Percentiles rank a stretch among this genome's conserved stretches.
phyloP scores from a whole-genome alignment of 1,284 basidiomycete species.

The Ceratobasidium sp. region DNA sequence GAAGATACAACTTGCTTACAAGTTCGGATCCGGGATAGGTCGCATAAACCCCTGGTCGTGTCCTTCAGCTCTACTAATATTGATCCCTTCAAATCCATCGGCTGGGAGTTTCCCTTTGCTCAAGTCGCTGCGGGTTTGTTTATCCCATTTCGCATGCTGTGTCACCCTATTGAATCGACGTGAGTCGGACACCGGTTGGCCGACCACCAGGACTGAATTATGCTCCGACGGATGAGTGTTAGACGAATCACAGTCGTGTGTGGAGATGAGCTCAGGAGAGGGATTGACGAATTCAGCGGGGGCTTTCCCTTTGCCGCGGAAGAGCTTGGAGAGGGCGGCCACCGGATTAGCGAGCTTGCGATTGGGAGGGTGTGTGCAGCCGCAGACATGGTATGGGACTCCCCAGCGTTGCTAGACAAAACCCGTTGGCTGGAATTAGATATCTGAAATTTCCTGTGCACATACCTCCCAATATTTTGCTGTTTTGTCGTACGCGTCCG shows the following conservation, averaged over 20 bases:
- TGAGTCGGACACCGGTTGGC: conserved; percentile 27
- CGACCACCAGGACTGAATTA: conserved; percentile 49
- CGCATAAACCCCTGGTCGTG: conserved; percentile 31
- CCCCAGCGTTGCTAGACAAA: conserved; percentile 30
- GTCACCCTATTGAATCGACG: not conserved
- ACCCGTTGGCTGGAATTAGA: not conserved
- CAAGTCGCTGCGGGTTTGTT: conserved; percentile 5
- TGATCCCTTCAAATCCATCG: conserved; percentile 33
- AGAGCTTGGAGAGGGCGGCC: conserved; percentile 19
- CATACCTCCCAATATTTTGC: conserved; percentile 52
- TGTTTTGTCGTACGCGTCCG: conserved; percentile 53
- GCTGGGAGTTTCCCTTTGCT: conserved; percentile 19
- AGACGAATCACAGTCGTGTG: conserved; percentile 48
- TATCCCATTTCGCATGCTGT: conserved; percentile 16
- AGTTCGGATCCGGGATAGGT: conserved; percentile 27
- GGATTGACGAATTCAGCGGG: conserved; percentile 42
- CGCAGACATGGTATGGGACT: conserved; percentile 44
- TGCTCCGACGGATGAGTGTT: conserved; percentile 54
- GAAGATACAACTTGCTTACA: conserved; percentile 1
- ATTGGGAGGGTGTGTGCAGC: conserved; percentile 48
- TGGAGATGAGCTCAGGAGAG: conserved; percentile 48
- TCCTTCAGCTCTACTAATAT: conserved; percentile 4
- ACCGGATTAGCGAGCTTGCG: conserved; percentile 33
- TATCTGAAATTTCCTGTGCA: not conserved
- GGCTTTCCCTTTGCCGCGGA: conserved; percentile 34